Conservation (phyloP, 1,284 basidiomycete species). For the Trametes sp. region DNA sequence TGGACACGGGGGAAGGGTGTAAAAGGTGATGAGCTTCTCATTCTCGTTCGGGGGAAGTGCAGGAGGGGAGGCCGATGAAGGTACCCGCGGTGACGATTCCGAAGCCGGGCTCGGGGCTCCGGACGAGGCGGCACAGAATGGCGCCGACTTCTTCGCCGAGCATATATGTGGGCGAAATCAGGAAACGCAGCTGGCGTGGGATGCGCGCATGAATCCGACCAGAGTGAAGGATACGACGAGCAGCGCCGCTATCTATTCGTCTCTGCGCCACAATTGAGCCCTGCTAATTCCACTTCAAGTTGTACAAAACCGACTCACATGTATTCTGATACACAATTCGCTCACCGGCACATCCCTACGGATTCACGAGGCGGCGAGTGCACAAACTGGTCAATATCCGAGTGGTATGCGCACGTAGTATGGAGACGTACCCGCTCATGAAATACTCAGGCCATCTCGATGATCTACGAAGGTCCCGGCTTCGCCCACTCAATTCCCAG, state of each 20-base stretch:
- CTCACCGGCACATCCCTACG: no score
- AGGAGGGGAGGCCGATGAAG: conserved; percentile 52
- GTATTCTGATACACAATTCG: no score
- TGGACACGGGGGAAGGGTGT: neutral
- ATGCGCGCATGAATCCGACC: conserved; percentile 45
- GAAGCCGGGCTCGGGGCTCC: conserved; percentile 74
- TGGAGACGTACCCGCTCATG: no score
- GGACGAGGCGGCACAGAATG: conserved; percentile 80
- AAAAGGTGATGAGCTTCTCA: neutral
- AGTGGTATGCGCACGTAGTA: no score
- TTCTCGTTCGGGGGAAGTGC: neutral
- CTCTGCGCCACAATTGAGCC: no score
- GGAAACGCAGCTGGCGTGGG: neutral
- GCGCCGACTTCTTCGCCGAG: conserved; percentile 84
- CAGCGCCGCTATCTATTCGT: conserved; percentile 79
- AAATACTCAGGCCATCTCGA: neutral
- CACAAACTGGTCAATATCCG: no score
- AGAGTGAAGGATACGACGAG: conserved; percentile 84
- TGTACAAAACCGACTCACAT: no score
- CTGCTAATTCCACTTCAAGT: no score
- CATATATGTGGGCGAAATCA: conserved; percentile 48
- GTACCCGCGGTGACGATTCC: conserved; percentile 73
- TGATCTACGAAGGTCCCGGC: neutral
- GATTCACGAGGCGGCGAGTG: no score
- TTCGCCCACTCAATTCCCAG: neutral